Evolutionary conservation across 2,329 filamentous ascomycete genomes (phyloP), one percentile per base, ranked within the genome.

Genomic region (Cryphonectria japonica): DNA sequence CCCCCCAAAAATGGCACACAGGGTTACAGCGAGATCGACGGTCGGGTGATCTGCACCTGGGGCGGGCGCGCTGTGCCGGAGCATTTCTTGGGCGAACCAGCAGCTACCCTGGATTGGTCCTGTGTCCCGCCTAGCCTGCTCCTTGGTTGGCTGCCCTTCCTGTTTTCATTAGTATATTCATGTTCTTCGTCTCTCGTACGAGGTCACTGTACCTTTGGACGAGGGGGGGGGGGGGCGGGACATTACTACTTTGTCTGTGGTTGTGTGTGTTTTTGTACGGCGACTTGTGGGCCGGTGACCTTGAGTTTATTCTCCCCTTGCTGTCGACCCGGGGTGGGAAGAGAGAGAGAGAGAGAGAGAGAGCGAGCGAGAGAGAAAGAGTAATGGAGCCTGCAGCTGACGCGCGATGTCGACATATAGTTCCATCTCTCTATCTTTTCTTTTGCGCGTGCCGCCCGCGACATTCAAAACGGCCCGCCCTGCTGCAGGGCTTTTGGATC

Each of bases 31-130:
- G 69, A 73, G 72, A 73, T 73, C 72, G 72, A 62, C 69, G 67
- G 70, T 73, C 70, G 72, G 72, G 59, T 73, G 72, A 73, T 73
- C 71, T 73, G 71, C 71, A 73, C 62, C 69, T 72, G 70, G 70
- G 70, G 43, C 59, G 59, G 46, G 46, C 46, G 68, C 46, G 64
- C 69, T 72, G 68, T 52, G 11, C 67, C 59, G 59, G 67, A 62
- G 29, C 22, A 41, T 57, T 69, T 65, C 29, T 54, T 32, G 13
- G 60, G 34, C 43, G 59, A 69, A 69, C 60, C 60, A 64, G n/a
- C 37, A 64, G n/a, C 37, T 46, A 41, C 41, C 43, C 16, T 32
- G 43, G 39, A 46, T 62, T 62, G 37, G 39, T n/a, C 60, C 34
- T 37, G 66, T 39, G 34, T 34, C 26, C 41, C 9, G 66, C 66